These are phyloP conservation scores for Zelopaecilomyces penicillatus DNA, from an alignment of 2,329 filamentous ascomycete genomes.

Conservation along the genomic window DNA sequence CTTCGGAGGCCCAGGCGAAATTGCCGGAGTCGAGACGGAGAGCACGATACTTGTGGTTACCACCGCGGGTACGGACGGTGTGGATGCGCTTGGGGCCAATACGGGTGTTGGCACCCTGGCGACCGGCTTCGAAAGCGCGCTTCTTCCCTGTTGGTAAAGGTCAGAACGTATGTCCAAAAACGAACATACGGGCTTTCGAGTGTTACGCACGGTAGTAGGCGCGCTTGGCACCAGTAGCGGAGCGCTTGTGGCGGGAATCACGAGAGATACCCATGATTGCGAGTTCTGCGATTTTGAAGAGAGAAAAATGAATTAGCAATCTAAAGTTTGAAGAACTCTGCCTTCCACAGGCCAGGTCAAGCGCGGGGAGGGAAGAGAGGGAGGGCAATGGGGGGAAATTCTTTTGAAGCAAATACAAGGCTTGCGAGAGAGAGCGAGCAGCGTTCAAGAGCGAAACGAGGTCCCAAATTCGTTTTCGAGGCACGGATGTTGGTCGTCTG, in stretches of 20 bases:
- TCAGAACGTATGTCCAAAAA: constrained; percentile 59
- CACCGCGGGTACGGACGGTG: constrained; percentile 92
- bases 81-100: constrained; percentile 96
- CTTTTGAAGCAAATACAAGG: too few species aligned
- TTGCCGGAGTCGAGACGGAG: constrained; percentile 98
- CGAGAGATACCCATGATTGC: constrained; percentile 99
- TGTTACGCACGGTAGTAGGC: constrained; percentile 73
- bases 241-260: constrained; percentile 99
- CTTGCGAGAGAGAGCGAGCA: too few species aligned
- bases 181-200: constrained; percentile 59
- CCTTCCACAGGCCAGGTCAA: too few species aligned
- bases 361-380: too few species aligned
- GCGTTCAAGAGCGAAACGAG: too few species aligned
- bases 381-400: too few species aligned
- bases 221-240: constrained; percentile 96
- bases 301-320: constrained; percentile 13
- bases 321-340: background rate
- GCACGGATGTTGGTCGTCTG: too few species aligned
- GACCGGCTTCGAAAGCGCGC: constrained; percentile 98
- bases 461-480: too few species aligned
- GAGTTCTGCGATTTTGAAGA: constrained; percentile 44
- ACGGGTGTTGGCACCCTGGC: constrained; percentile 98
- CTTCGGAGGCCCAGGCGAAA: constrained; percentile 99
- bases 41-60: constrained; percentile 99
- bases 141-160: constrained; percentile 75